Percentiles rank a stretch among this genome's conserved stretches.
These are phyloP conservation scores for Pleurotus ostreatus DNA, from an alignment of 768 basidiomycete species.

Conservation along the genomic window DNA sequence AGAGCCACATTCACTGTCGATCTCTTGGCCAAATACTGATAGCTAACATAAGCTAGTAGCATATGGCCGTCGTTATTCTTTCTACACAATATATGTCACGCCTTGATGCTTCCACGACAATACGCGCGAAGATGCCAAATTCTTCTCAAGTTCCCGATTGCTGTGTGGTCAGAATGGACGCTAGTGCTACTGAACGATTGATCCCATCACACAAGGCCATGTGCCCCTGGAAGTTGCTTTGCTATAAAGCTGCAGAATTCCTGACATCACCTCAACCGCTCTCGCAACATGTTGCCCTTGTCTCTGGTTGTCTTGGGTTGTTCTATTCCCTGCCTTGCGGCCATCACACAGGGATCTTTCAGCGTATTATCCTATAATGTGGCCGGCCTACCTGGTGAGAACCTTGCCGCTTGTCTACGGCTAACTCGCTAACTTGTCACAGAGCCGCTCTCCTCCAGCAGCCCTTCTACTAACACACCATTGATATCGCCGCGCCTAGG, in stretches of 20 bases:
- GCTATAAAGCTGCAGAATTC: not conserved
- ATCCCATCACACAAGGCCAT: not conserved
- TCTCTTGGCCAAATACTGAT: no score
- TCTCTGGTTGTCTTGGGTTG: not conserved
- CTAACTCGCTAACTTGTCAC: not conserved
- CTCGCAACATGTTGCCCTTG: not conserved
- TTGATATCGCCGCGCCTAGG: constrained; percentile 26
- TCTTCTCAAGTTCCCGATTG: no score
- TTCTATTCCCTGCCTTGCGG: constrained; percentile 8
- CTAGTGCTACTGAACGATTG: not conserved
- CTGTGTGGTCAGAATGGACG: no score
- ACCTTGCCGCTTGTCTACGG: not conserved
- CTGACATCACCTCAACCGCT: not conserved
- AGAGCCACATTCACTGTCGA: no score
- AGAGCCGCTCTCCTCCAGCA: constrained; percentile 25
- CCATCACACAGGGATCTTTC: constrained; percentile 21
- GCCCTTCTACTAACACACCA: constrained; percentile 25
- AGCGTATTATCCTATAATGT: constrained; percentile 28
- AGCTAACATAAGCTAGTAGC: no score
- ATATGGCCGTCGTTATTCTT: no score
- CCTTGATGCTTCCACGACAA: no score
- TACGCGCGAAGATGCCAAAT: no score
- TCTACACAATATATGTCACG: no score
- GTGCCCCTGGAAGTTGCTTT: not conserved
- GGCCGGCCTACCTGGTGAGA: constrained; percentile 28